Conservation (phyloP, 2,329 filamentous ascomycete species). For the Dryadomyces sulphureus region DNA sequence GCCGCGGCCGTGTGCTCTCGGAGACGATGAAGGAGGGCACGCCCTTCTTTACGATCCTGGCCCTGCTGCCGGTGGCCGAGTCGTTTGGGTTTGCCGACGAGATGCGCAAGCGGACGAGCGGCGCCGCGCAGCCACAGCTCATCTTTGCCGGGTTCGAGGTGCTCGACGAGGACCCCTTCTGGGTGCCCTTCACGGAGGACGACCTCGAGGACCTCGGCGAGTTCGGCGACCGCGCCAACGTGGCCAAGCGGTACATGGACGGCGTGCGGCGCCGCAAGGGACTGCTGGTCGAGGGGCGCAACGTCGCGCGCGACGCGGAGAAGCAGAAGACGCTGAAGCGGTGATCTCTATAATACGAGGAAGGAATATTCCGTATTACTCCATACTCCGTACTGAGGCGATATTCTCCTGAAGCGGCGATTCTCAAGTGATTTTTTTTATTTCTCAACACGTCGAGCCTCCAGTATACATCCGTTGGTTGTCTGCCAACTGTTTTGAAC, state of each 20-base stretch:
- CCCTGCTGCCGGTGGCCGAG: conserved; percentile 79
- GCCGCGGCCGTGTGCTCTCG: conserved; percentile 74
- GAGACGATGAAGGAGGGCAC: conserved; percentile 91
- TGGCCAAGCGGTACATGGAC: conserved; percentile 94
- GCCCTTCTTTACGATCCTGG: conserved; percentile 88
- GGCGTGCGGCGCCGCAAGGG: conserved; percentile 76
- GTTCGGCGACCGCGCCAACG: conserved; percentile 84
- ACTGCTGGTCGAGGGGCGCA: conserved; percentile 62
- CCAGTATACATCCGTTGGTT: too few species aligned
- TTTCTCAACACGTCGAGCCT: too few species aligned
- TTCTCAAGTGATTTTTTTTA: too few species aligned
- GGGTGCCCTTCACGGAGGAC: conserved; percentile 93
- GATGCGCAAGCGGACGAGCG: conserved; percentile 85
- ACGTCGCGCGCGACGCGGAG: conserved; percentile 73
- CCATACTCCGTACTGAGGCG: too few species aligned
- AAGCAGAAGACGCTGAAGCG: conserved; percentile 67
- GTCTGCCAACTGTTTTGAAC: not conserved
- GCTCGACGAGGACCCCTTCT: conserved; percentile 90
- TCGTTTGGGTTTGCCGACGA: conserved; percentile 94
- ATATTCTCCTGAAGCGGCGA: too few species aligned
- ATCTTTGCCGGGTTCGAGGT: conserved; percentile 89
- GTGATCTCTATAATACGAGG: conserved; percentile 20
- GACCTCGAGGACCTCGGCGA: conserved; percentile 93
- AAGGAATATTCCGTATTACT: too few species aligned
- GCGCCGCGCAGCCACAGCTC: conserved; percentile 81